Conservation (phyloP, 2,329 filamentous ascomycete genomes). For the Aschersonia sp. region DNA sequence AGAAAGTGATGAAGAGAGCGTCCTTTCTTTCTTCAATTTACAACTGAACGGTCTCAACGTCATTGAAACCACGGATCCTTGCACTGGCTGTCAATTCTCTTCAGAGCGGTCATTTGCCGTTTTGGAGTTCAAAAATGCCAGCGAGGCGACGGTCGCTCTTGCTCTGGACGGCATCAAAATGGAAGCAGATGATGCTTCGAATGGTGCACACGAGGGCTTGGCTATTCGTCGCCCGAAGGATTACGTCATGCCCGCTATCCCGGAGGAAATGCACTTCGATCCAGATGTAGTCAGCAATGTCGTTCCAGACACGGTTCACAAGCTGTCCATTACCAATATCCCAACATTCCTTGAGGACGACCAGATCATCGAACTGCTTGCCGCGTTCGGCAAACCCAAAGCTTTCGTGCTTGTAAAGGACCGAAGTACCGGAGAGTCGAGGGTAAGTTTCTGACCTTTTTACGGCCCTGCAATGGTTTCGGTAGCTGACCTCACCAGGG, state of each 20-base stretch:
- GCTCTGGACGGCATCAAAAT: constrained; percentile 83
- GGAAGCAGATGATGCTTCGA: constrained; percentile 53
- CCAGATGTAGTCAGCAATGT: constrained; percentile 63
- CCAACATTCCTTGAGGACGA: constrained; percentile 79
- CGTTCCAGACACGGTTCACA: constrained; percentile 86
- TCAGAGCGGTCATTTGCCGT: constrained; percentile 70
- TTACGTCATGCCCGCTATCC: constrained; percentile 79
- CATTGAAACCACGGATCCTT: constrained; percentile 70
- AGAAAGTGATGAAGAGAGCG: constrained; percentile 56
- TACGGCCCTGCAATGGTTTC: constrained; percentile 12
- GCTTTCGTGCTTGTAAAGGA: constrained; percentile 87
- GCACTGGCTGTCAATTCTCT: constrained; percentile 68
- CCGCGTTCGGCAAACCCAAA: constrained; percentile 85
- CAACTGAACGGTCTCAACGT: constrained; percentile 96
- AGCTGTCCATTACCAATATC: constrained; percentile 85
- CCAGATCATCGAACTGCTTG: constrained; percentile 78
- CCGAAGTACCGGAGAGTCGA: constrained; percentile 66
- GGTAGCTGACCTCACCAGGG: constrained; percentile 39
- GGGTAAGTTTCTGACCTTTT: constrained; percentile 34
- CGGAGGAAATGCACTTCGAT: constrained; percentile 59
- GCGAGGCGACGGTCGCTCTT: constrained; percentile 81
- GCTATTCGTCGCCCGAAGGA: constrained; percentile 83
- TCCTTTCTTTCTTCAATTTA: constrained; percentile 84
- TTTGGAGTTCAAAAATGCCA: constrained; percentile 75
- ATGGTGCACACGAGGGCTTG: constrained; percentile 45